Evolutionary conservation across 106 monocot species (phyloP), one percentile per base, ranked within the genome.

Genomic region (Dendrobium nobile): DNA sequence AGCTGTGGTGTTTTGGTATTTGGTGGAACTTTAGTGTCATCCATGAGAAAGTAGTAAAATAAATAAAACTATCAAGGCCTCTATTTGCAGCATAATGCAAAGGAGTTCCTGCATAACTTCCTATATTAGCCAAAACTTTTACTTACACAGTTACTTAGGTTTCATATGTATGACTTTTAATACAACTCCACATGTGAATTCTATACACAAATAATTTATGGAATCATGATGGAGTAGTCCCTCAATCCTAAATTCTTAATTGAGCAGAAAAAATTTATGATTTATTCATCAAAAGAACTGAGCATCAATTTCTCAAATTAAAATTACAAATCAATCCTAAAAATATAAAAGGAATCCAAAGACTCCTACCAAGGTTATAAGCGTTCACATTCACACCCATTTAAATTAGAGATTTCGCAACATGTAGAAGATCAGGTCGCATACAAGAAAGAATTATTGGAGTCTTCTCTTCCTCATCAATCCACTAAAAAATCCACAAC

Each of bases 331-430:
- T 59, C 7, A 59, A 59, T n/a, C 8, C 19, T 59, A 27, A 75
- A 75, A 75, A 45, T 11, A 4, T 24, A 77, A 9, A 77, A 41
- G 13, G n/a, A 41, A 48, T 48, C 26, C 51, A 27, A 59, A 67
- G 31, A 28, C 26, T 56, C 83, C 80, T 83, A 94, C 95, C 92
- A 64, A 95, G 93, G 3, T 95, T 87, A 59, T 95, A 99, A 74
- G 88, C 91, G 77, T 99, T 93, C 27, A 95, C 90, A 82, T 99
- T 90, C 54, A 95, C 99, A 75, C 99, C 99, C 76, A 99, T 72
- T 44, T 95, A 93, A 27, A 99, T 81, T 67, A 99, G 73, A 51
- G 82, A 76, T 54, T 91, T 83, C 0, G 85, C 99, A 37, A 93
- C 91, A 28, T 56, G 79, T 22, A 99, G 24, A 40, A 85, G 82